Percentiles rank a stretch among this genome's conserved stretches.
Conservation (phyloP, 2,329 filamentous ascomycete species). For the Cladophialophora carrionii region DNA sequence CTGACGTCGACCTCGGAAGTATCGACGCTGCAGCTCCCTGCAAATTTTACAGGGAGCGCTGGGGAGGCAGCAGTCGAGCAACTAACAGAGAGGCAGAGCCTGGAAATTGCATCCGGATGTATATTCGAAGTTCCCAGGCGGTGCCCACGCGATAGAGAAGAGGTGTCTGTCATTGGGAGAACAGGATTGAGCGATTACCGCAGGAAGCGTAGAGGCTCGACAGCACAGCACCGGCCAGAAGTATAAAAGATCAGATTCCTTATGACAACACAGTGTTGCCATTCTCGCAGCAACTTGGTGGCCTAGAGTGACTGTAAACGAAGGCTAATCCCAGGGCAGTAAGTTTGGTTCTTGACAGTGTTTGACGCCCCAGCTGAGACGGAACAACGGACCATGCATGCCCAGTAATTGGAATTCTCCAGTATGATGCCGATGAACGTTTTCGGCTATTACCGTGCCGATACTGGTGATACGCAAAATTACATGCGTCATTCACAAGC, state of each 20-base stretch:
- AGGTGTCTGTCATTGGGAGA: not conserved
- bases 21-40: not conserved
- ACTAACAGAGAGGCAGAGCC: not conserved
- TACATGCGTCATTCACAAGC: not conserved
- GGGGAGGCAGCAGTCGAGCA: not conserved
- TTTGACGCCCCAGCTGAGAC: too few relatives aligned
- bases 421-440: too few relatives aligned
- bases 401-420: too few relatives aligned
- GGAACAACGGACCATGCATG: too few relatives aligned
- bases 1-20: constrained; percentile 1
- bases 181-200: not conserved
- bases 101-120: not conserved
- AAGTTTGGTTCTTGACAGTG: too few relatives aligned
- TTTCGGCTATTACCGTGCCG: too few relatives aligned
- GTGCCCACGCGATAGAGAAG: not conserved
- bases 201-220: not conserved
- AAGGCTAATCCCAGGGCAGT: too few relatives aligned
- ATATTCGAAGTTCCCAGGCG: not conserved
- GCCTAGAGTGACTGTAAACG: too few relatives aligned
- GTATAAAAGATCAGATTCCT: too few relatives aligned
- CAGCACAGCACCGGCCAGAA: not conserved
- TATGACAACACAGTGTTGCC: too few relatives aligned
- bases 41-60: not conserved
- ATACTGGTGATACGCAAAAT: not conserved
- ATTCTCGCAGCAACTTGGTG: too few relatives aligned